A percentile compares a stretch with the other conserved stretches of the same genome.
Evolutionary conservation across 1,284 basidiomycete species (phyloP).

Genomic region (Coniferiporia sulphurascens): DNA sequence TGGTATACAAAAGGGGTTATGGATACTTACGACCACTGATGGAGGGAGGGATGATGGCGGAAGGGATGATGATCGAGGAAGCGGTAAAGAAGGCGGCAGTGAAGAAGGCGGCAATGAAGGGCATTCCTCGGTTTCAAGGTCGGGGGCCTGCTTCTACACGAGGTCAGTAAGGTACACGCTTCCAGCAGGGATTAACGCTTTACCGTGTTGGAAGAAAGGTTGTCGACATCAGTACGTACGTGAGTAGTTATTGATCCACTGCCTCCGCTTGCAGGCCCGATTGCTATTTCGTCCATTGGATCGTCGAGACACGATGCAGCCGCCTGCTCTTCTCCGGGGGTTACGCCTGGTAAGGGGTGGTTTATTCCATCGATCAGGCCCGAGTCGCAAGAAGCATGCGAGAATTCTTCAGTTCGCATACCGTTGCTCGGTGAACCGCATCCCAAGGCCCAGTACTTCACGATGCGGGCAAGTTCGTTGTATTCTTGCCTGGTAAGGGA

Average conservation of each 20-base stretch:
- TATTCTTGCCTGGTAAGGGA: constrained; percentile 5
- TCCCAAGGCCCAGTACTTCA: constrained; percentile 7
- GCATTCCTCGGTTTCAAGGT: not conserved
- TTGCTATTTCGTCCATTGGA: not conserved
- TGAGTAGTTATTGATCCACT: not conserved
- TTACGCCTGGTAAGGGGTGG: not conserved
- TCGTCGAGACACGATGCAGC: not conserved
- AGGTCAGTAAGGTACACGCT: not conserved
- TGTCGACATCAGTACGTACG: not conserved
- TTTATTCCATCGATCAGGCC: not conserved
- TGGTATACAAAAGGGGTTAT: not conserved
- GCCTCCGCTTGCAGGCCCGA: not conserved
- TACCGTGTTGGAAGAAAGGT: constrained; percentile 2
- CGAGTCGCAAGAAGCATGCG: not conserved
- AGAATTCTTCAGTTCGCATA: not conserved
- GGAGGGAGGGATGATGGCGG: constrained; percentile 3
- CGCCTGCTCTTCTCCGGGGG: not conserved
- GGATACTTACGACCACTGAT: constrained; percentile 8
- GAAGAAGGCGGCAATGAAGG: constrained; percentile 9
- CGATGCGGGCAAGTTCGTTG: constrained; percentile 2
- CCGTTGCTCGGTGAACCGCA: not conserved
- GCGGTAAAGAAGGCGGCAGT: not conserved
- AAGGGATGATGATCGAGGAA: constrained; percentile 5
- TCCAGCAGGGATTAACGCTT: not conserved
- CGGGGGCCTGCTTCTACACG: not conserved